Base-by-base conservation (phyloP, 148 eudicot genomes). In the Silene conica region DNA sequence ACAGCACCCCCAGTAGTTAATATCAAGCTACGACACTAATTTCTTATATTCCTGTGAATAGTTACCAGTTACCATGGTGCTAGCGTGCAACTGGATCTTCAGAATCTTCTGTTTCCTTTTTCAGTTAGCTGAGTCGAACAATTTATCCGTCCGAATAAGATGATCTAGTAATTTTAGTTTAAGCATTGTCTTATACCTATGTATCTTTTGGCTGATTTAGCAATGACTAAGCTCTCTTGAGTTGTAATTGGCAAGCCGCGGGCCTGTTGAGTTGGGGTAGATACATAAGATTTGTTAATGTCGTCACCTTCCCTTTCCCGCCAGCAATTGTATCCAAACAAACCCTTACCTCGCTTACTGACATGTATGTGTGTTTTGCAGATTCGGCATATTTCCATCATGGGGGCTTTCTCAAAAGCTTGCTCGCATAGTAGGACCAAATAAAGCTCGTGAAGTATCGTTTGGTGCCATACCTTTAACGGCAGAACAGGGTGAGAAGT, bases 341-440 rank as follows among this genome's bases (percentile, higher is more conserved):
- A 50, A 16, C 68, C 34, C 10, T 15, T 9, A 9, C 16, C 20
- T 61, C 26, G 46, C 22, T 26, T 58, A 34, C 56, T 74, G 34
- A 26, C 63, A 31, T 74, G 3, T 66, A 18, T 75, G 43, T 46
- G 57, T 63, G 20, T 65, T 34, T 60, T 83, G 77, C 82, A 92
- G 99, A 81, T 96, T 92, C 80, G 97, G 97, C 50, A 96, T 96
- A 84, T 96, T 96, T 77, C 99, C 99, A 41, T 96, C 99, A 20
- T 96, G 99, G 99, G 99, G 99, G 73, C 87, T 96, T 23, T 96
- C 99, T 15, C 99, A 96, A 82, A 96, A 96, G 85, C 97, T 96
- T 71, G 86, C 97, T 23, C 96, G 97, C 70, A 82, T 95, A 43
- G 85, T 96, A 78, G 99, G 99, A 3, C 84, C 89, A 59, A 87